Conservation (phyloP, 352 stramenopile genomes). For the Phytophthora lateralis region DNA sequence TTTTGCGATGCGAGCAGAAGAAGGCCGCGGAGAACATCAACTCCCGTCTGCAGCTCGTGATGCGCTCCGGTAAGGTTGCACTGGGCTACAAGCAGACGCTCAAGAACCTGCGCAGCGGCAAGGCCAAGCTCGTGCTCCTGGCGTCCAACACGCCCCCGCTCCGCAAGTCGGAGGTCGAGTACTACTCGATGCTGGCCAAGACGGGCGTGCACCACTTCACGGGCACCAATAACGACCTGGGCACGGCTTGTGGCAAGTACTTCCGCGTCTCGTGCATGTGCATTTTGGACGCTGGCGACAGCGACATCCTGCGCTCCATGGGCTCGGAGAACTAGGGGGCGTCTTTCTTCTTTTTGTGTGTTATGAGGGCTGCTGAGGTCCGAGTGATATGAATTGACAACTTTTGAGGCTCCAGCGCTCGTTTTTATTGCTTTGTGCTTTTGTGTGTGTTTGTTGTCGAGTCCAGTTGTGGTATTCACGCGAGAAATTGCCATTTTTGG, state of each 20-base stretch:
- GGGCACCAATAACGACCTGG: slow-evolving; percentile 98
- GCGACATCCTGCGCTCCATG: slow-evolving; percentile 94
- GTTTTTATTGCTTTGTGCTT: background rate
- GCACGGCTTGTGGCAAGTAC: slow-evolving; percentile 99
- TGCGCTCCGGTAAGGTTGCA: slow-evolving; percentile 98
- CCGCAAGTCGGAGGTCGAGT: slow-evolving; percentile 99
- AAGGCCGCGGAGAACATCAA: slow-evolving; percentile 99
- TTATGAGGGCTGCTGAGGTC: slow-evolving; percentile 1
- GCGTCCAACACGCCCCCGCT: slow-evolving; percentile 98
- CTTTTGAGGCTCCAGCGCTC: background rate
- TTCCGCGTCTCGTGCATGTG: slow-evolving; percentile 97
- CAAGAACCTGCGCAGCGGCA: slow-evolving; percentile 96
- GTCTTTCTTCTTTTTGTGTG: background rate
- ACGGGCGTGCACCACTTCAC: slow-evolving; percentile 98
- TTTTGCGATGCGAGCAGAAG: slow-evolving; percentile 78
- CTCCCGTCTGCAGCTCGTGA: slow-evolving; percentile 98
- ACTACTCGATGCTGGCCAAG: slow-evolving; percentile 99
- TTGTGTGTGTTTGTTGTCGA: background rate
- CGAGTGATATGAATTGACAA: slow-evolving; percentile 9
- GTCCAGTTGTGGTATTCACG: too few species aligned
- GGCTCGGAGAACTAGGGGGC: slow-evolving; percentile 4
- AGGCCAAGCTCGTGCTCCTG: slow-evolving; percentile 98
- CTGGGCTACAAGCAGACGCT: slow-evolving; percentile 99
- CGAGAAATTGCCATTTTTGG: background rate
- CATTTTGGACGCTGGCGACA: slow-evolving; percentile 98